phyloP scores from a whole-genome alignment of 768 basidiomycete genomes.

The Boletus sp. region DNA sequence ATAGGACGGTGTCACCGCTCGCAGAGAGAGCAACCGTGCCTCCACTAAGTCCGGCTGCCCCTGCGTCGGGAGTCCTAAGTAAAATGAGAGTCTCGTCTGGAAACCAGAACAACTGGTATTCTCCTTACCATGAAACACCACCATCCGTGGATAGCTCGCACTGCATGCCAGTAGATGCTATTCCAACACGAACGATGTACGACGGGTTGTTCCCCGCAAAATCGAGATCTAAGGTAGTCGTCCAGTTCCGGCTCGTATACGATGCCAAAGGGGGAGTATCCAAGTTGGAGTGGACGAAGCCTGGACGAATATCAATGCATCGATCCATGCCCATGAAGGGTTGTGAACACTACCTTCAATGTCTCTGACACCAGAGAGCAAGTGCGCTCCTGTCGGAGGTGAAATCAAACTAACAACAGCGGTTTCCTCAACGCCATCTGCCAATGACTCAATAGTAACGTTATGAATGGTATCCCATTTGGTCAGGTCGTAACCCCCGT shows the following conservation, averaged over 20 bases:
- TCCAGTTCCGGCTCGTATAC: conserved; percentile 8
- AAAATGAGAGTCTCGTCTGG: background rate
- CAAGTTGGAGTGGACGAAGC: conserved; percentile 9
- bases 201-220: conserved; percentile 12
- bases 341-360: conserved; percentile 19
- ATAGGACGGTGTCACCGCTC: conserved; percentile 6
- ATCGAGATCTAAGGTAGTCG: conserved; percentile 6
- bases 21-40: conserved; percentile 10
- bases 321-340: background rate
- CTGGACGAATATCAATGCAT: background rate
- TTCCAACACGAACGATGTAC: conserved; percentile 8
- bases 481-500: conserved; percentile 55
- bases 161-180: background rate
- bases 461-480: conserved; percentile 62
- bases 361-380: conserved; percentile 58
- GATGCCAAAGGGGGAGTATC: conserved; percentile 1
- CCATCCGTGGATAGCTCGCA: conserved; percentile 12
- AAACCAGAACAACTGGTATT: no score
- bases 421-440: conserved; percentile 66
- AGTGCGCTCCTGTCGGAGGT: conserved; percentile 54
- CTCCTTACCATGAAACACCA: conserved; percentile 7
- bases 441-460: conserved; percentile 55
- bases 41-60: conserved; percentile 10
- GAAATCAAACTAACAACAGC: conserved; percentile 58
- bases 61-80: conserved; percentile 3